phyloP scores from a whole-genome alignment of 176 grass and related monocot species.

The Musa acuminata region DNA sequence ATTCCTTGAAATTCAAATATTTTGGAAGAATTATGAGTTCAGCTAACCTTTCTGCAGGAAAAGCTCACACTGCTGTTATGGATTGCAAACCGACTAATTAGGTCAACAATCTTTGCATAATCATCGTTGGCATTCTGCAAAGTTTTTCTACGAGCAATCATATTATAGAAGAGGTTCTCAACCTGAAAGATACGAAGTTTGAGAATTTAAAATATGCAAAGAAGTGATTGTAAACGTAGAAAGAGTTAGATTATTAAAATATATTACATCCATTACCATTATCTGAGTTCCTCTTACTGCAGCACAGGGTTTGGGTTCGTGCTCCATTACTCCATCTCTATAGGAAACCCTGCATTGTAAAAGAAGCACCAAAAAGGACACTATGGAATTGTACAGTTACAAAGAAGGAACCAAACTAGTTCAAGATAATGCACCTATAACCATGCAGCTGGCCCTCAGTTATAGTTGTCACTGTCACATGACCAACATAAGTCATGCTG shows the following conservation, averaged over 20 bases:
- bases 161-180: slow-evolving; percentile 96
- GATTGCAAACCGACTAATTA: slow-evolving; percentile 74
- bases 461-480: slow-evolving; percentile 90
- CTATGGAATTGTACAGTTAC: background rate
- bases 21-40: background rate
- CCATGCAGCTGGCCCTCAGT: slow-evolving; percentile 82
- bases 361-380: background rate
- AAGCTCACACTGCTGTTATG: slow-evolving; percentile 70
- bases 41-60: slow-evolving; percentile 78
- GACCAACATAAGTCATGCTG: slow-evolving; percentile 89
- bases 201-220: background rate
- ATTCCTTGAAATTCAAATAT: background rate
- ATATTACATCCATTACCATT: slow-evolving; percentile 43
- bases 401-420: background rate
- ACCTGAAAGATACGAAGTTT: slow-evolving; percentile 28
- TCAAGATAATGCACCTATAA: slow-evolving; percentile 46
- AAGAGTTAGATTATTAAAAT: slow-evolving; percentile 2
- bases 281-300: slow-evolving; percentile 94
- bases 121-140: slow-evolving; percentile 79
- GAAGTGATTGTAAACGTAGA: background rate
- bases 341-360: slow-evolving; percentile 49
- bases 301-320: slow-evolving; percentile 80
- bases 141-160: slow-evolving; percentile 82
- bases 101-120: slow-evolving; percentile 79
- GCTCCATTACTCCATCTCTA: slow-evolving; percentile 89